These are phyloP conservation scores for Paecilomyces sp. DNA, from an alignment of 2,329 filamentous ascomycete species.

Conservation along the genomic window DNA sequence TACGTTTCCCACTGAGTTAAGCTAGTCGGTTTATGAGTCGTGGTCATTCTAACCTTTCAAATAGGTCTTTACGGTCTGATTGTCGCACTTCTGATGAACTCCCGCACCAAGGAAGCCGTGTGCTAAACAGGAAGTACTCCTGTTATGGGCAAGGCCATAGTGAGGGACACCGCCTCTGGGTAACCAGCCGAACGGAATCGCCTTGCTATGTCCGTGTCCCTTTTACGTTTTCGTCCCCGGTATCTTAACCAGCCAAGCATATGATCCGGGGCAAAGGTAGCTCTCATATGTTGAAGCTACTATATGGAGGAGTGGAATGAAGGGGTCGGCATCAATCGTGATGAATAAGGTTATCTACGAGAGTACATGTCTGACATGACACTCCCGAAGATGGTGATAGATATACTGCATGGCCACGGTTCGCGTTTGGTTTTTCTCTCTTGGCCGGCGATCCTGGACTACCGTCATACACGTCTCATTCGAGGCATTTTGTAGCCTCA, in stretches of 20 bases:
- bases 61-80: constrained; percentile 97
- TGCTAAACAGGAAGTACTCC: constrained; percentile 45
- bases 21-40: background rate
- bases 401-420: constrained; percentile 14
- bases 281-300: background rate
- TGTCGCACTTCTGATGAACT: constrained; percentile 99
- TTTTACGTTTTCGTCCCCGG: background rate
- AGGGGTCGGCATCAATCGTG: constrained; percentile 3
- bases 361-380: background rate
- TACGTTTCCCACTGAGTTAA: constrained; percentile 42
- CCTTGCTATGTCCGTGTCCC: background rate
- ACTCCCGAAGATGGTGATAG: background rate
- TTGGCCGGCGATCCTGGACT: constrained; percentile 12
- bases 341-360: constrained; percentile 1
- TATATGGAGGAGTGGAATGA: background rate
- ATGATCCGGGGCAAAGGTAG: background rate
- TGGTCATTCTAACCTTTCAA: constrained; percentile 14
- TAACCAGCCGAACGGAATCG: background rate
- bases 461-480: constrained; percentile 13
- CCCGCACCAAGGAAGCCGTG: constrained; percentile 61
- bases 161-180: background rate
- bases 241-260: background rate
- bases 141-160: background rate
- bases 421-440: constrained; percentile 16
- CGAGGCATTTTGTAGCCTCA: constrained; percentile 9